A percentile compares a stretch with the other conserved stretches of the same genome.
Evolutionary conservation across 169 alveolate species (phyloP).

Genomic region (Plasmodium gaboni): DNA sequence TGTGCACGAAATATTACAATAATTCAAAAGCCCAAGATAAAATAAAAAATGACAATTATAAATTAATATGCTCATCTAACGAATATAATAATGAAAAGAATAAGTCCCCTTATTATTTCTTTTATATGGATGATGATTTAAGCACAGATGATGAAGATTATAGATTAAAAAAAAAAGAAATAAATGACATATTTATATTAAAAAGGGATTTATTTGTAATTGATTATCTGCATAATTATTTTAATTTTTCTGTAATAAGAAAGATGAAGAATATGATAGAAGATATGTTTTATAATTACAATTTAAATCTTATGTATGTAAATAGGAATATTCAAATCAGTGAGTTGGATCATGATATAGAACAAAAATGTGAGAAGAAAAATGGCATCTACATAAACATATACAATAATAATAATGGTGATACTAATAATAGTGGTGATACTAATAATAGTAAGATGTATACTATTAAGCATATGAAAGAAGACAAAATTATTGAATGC

Average conservation of each 20-base stretch:
- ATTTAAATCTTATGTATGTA: slow-evolving; percentile 29
- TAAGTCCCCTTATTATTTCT: slow-evolving; percentile 5
- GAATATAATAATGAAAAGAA: background rate
- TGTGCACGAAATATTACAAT: too few species aligned
- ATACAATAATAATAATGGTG: too few species aligned
- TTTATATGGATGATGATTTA: slow-evolving; percentile 30
- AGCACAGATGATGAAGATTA: slow-evolving; percentile 66
- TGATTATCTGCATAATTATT: slow-evolving; percentile 30
- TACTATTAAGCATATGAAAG: background rate
- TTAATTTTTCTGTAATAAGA: slow-evolving; percentile 30
- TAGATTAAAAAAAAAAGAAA: background rate
- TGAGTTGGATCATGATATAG: background rate
- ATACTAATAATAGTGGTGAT: background rate
- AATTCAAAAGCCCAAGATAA: background rate
- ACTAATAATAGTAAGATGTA: background rate
- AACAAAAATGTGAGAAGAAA: background rate
- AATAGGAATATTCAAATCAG: slow-evolving; percentile 20
- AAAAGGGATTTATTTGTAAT: slow-evolving; percentile 49
- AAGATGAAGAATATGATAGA: slow-evolving; percentile 34
- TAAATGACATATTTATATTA: slow-evolving; percentile 42
- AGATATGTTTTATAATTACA: slow-evolving; percentile 48
- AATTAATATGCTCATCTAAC: background rate
- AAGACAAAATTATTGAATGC: background rate
- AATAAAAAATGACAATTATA: background rate
- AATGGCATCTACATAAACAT: background rate